A percentile compares a stretch with the other conserved stretches of the same genome.
Evolutionary conservation across 768 basidiomycete species (phyloP).

Genomic region (Boletus tomentosulus): DNA sequence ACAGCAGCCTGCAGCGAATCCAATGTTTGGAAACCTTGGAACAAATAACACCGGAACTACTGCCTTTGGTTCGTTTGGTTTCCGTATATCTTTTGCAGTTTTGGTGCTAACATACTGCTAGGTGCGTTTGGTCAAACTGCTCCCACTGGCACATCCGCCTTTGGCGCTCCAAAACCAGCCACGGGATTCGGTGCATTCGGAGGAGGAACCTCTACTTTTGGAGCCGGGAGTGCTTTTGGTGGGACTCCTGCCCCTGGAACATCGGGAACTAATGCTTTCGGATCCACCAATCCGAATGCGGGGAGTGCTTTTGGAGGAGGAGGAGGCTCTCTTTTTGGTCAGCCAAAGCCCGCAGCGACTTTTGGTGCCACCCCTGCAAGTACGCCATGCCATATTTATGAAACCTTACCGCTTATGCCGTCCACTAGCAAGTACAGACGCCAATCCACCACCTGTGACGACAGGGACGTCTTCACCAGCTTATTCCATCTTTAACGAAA

Average conservation of each 20-base stretch:
- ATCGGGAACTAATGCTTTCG: conserved; percentile 34
- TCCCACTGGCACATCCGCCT: conserved; percentile 41
- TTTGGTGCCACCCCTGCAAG: conserved; percentile 40
- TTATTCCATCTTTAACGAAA: conserved; percentile 58
- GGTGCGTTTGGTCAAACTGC: conserved; percentile 42
- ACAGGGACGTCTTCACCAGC: conserved; percentile 68
- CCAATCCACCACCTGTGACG: conserved; percentile 49
- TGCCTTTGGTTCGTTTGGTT: conserved; percentile 32
- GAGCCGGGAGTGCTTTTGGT: conserved; percentile 40
- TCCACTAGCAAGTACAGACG: conserved; percentile 33
- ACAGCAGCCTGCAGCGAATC: conserved; percentile 65
- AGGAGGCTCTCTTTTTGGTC: conserved; percentile 56
- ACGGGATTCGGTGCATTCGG: conserved; percentile 77
- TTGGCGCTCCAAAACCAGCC: conserved; percentile 65
- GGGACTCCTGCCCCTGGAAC: conserved; percentile 27
- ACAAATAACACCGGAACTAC: conserved; percentile 33
- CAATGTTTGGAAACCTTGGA: conserved; percentile 72
- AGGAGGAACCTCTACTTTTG: conserved; percentile 51
- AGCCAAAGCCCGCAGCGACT: conserved; percentile 42
- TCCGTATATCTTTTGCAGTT: conserved; percentile 1
- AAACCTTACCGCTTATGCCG: conserved; percentile 8
- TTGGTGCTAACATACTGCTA: conserved; percentile 8
- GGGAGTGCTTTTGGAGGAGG: conserved; percentile 42
- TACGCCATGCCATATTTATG: conserved; percentile 9
- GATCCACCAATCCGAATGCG: conserved; percentile 28